phyloP scores from a whole-genome alignment of 1,139 yeast genomes.

The Protomyces inundatus region DNA sequence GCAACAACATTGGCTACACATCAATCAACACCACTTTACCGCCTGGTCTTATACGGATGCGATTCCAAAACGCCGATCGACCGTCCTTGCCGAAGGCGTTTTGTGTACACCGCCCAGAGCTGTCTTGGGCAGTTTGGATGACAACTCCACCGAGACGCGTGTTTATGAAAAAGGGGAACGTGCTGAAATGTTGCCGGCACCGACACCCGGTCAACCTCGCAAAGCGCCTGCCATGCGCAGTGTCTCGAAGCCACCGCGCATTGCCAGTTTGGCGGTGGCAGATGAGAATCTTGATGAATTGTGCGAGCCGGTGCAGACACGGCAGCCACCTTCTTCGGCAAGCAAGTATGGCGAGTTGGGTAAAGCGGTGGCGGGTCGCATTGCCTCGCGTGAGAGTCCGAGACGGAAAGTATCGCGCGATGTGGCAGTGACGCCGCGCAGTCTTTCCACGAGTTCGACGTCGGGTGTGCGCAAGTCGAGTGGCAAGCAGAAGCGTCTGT shows the following conservation, averaged over 20 bases:
- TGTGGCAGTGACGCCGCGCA: conserved; percentile 12
- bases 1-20: conserved; percentile 95
- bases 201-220: conserved; percentile 96
- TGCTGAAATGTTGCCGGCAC: conserved; percentile 69
- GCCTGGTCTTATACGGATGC: conserved; percentile 62
- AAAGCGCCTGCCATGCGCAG: conserved; percentile 41
- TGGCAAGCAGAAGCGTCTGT: conserved; percentile 23
- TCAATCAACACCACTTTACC: conserved; percentile 91
- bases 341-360: neutral
- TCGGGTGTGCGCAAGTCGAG: conserved; percentile 23
- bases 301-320: neutral
- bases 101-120: conserved; percentile 30
- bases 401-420: conserved; percentile 20
- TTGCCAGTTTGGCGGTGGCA: conserved; percentile 2
- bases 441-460: conserved; percentile 10
- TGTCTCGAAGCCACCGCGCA: conserved; percentile 23
- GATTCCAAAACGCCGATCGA: conserved; percentile 45
- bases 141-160: conserved; percentile 28
- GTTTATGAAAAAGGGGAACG: conserved; percentile 21
- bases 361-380: neutral
- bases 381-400: conserved; percentile 8
- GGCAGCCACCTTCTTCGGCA: neutral
- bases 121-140: conserved; percentile 33
- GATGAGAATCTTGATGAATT: neutral
- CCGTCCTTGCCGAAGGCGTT: conserved; percentile 33